Evolutionary conservation across 148 eudicot species (phyloP).

Genomic region (Silene uniflora): DNA sequence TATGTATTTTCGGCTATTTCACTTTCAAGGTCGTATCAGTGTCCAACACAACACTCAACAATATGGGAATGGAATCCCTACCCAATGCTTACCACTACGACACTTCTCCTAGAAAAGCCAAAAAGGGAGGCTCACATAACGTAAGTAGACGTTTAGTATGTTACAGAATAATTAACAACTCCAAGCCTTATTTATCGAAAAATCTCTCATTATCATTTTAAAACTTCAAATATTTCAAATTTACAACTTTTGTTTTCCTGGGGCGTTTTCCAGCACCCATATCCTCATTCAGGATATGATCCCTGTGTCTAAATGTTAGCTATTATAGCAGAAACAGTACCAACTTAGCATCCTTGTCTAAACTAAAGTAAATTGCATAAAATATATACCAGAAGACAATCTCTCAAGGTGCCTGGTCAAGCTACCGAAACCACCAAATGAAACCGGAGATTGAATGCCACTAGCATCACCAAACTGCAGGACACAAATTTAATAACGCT

Average conservation of each 20-base stretch:
- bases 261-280: no score
- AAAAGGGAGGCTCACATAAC: background rate
- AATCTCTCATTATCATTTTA: no score
- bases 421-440: slow-evolving; percentile 99
- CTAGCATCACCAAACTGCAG: slow-evolving; percentile 99
- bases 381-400: slow-evolving; percentile 57
- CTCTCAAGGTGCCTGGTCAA: slow-evolving; percentile 95
- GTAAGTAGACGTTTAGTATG: background rate
- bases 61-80: background rate
- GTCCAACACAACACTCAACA: no score
- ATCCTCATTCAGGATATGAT: no score
- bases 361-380: slow-evolving; percentile 1
- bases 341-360: background rate
- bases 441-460: slow-evolving; percentile 97
- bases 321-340: background rate
- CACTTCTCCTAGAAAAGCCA: background rate
- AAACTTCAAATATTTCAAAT: no score
- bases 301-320: background rate
- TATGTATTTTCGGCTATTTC: background rate
- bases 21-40: no score
- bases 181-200: no score
- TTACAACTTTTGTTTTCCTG: no score
- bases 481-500: slow-evolving; percentile 26
- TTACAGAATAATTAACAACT: no score
- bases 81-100: background rate